Evolutionary conservation across 2,329 filamentous ascomycete species (phyloP).

Genomic region (Aureobasidium sp.): DNA sequence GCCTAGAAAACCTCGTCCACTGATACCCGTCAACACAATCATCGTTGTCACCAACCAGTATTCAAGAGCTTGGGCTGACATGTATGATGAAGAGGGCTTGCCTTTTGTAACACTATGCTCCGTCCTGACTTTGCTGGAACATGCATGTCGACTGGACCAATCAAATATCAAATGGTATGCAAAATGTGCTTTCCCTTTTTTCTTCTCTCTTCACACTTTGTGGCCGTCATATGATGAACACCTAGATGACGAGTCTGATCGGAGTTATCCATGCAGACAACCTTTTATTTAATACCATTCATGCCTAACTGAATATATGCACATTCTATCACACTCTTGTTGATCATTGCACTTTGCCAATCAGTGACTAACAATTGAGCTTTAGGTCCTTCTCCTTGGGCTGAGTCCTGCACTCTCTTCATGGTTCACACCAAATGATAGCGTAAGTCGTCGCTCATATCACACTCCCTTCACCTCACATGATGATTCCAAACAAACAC

Average conservation of each 20-base stretch:
- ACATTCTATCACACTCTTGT: conserved; percentile 9
- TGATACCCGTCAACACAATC: conserved; percentile 18
- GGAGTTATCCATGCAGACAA: conserved; percentile 30
- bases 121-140: background rate
- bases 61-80: conserved; percentile 9
- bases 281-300: conserved; percentile 28
- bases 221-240: conserved; percentile 24
- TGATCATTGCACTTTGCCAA: conserved; percentile 12
- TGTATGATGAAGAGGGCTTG: conserved; percentile 4
- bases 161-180: conserved; percentile 8
- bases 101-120: background rate
- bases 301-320: conserved; percentile 19
- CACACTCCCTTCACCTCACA: conserved; percentile 10
- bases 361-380: conserved; percentile 7
- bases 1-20: conserved; percentile 38
- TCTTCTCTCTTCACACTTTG: conserved; percentile 8
- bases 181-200: conserved; percentile 8
- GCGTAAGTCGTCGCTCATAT: conserved; percentile 3
- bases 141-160: background rate
- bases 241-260: conserved; percentile 33
- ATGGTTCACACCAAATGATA: background rate
- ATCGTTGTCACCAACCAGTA: background rate
- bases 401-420: background rate
- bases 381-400: background rate
- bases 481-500: conserved; percentile 25